Evolutionary conservation across 768 basidiomycete species (phyloP).

Genomic region (Phlebiopsis flavidoalba): DNA sequence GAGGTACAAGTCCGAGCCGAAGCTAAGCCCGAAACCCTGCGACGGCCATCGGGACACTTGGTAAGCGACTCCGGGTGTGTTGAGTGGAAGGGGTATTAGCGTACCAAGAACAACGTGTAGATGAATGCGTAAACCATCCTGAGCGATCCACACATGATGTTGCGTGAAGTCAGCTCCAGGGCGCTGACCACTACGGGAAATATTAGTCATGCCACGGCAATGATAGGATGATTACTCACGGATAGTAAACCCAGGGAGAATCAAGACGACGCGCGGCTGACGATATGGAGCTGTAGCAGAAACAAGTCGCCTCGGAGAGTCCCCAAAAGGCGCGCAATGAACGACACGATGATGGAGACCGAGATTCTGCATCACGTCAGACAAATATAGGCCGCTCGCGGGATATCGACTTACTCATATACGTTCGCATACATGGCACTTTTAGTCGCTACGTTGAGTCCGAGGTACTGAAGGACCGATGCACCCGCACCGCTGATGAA

Average conservation of each 20-base stretch:
- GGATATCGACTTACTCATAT: constrained; percentile 69
- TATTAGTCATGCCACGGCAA: constrained; percentile 2
- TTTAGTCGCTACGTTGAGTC: constrained; percentile 77
- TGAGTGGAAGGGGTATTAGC: constrained; percentile 6
- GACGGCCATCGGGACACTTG: not conserved
- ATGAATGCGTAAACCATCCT: constrained; percentile 84
- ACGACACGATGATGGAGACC: constrained; percentile 78
- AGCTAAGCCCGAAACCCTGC: constrained; percentile 79
- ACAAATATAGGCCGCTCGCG: not conserved
- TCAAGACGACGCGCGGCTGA: constrained; percentile 87
- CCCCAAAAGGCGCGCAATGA: constrained; percentile 73
- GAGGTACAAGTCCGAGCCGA: constrained; percentile 79
- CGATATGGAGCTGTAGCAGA: constrained; percentile 89
- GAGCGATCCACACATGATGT: constrained; percentile 77
- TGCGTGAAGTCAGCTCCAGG: constrained; percentile 75
- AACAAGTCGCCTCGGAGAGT: constrained; percentile 67
- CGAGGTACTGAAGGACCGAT: constrained; percentile 70
- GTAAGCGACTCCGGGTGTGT: not conserved
- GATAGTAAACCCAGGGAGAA: constrained; percentile 83
- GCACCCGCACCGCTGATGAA: constrained; percentile 71
- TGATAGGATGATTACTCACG: constrained; percentile 38
- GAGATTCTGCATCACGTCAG: constrained; percentile 54
- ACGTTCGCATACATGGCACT: constrained; percentile 92
- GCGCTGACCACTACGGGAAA: constrained; percentile 61
- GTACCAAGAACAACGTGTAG: constrained; percentile 75